Base-by-base conservation (phyloP, 345 rosid genomes). In the Raphanus raphanistrum region DNA sequence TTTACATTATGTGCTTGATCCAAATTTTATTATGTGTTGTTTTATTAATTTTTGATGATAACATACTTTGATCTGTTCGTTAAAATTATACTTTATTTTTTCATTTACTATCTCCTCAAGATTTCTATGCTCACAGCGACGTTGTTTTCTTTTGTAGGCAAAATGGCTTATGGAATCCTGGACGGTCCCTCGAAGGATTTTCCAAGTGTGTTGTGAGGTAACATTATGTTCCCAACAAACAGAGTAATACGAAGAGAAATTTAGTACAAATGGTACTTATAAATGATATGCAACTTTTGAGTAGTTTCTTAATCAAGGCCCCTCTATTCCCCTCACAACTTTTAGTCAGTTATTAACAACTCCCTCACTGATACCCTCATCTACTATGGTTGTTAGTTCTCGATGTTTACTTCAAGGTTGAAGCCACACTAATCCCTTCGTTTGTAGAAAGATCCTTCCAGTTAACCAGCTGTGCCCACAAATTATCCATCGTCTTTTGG, bases 131-230 rank as follows among this genome's bases (percentile, higher is more conserved):
- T 70, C 26, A 62, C 43, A 55, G 63, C 57, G 35, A 79, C 10
- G 32, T 81, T 3, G 62, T 72, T 55, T 13, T 32, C 32, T 0
- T 63, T 38, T 57, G 48, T 71, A 95, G 99, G 99, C 97, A 64
- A 95, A 91, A 76, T 95, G 94, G 94, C 84, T 95, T 66, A 93
- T 89, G 71, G 99, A 95, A 72, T 95, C 97, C 76, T 78, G 87
- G 10, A 68, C 89, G 72, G 97, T 90, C 41, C 92, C 99, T 27
- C 78, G 90, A 76, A 90, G 97, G 85, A 85, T 90, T 82, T 93
- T 95, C 79, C 98, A 92, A 38, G 98, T 92, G 82, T 96, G 97
- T 2, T 90, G 97, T 68, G 99, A 92, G 94, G 99, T 78, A 72
- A 66, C 45, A 60, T 66, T 41, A n/a, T 57, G 52, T 43, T 65